Conservation (phyloP, 352 stramenopile genomes). For the Blastocystis sp. region DNA sequence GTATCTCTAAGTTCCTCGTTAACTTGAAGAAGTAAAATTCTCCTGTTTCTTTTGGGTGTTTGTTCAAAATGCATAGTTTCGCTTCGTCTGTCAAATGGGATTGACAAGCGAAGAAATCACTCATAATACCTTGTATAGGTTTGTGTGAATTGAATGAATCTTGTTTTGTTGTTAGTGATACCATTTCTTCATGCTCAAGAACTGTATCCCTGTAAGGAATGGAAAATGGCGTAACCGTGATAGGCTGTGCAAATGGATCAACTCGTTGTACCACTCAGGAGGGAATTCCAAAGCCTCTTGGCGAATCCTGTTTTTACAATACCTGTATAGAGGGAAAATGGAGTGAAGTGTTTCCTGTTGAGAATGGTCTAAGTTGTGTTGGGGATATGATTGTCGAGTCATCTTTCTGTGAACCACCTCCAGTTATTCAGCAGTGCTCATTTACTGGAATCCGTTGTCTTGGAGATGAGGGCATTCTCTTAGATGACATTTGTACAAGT, state of each 20-base stretch:
- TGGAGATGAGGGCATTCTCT: slow-evolving; percentile 28
- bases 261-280: slow-evolving; percentile 40
- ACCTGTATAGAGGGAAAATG: slow-evolving; percentile 20
- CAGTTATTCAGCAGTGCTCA: not conserved
- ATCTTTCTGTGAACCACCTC: not conserved
- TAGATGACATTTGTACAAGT: slow-evolving; percentile 39
- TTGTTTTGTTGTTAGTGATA: not conserved
- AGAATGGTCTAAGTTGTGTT: not conserved
- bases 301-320: slow-evolving; percentile 19
- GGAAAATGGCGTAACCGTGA: not conserved
- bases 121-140: not conserved
- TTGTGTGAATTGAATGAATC: slow-evolving; percentile 2
- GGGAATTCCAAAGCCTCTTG: slow-evolving; percentile 37
- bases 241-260: slow-evolving; percentile 51
- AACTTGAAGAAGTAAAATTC: slow-evolving; percentile 62
- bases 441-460: slow-evolving; percentile 58
- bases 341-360: not conserved
- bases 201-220: not conserved
- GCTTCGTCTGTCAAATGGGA: slow-evolving; percentile 36
- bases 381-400: not conserved
- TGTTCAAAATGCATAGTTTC: not conserved
- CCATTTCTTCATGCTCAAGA: not conserved
- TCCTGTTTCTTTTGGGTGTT: too few relatives aligned
- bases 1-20: slow-evolving; percentile 54
- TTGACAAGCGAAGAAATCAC: not conserved